phyloP scores from a whole-genome alignment of 1,139 yeast species.

The Spencermartinsiella ligniputridi region DNA sequence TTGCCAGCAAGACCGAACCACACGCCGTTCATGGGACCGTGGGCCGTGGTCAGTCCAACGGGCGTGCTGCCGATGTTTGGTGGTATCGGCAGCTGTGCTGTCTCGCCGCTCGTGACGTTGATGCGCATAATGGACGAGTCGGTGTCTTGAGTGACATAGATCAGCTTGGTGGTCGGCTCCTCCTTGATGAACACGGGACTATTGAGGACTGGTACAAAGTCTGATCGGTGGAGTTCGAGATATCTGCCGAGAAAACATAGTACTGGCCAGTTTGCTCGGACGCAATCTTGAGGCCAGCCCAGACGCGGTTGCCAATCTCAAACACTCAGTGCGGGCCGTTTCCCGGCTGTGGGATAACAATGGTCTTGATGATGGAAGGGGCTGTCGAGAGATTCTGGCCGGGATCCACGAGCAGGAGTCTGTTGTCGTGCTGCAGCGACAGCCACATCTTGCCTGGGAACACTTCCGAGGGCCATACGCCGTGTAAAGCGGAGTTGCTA shows the following conservation, averaged over 20 bases:
- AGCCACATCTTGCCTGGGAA: neutral
- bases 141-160: constrained; percentile 1
- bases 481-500: neutral
- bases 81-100: neutral
- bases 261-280: neutral
- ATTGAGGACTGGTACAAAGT: neutral
- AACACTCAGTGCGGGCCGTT: constrained; percentile 1
- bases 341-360: neutral
- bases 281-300: neutral
- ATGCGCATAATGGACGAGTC: neutral
- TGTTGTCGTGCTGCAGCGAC: neutral
- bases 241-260: neutral
- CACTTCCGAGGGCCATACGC: constrained; percentile 1
- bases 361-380: neutral
- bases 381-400: neutral
- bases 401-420: constrained; percentile 1
- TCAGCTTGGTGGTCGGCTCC: constrained; percentile 1
- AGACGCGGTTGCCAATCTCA: constrained; percentile 1
- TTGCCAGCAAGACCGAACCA: constrained; percentile 1
- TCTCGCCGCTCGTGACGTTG: constrained; percentile 1
- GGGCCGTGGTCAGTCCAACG: neutral
- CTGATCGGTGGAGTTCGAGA: neutral
- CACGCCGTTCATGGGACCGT: constrained; percentile 1
- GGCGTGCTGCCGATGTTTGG: neutral
- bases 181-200: constrained; percentile 1